Percentiles rank a stretch among this genome's conserved stretches.
These are phyloP conservation scores for Solanum megistacrolobum DNA, from an alignment of 257 asterid species.

Conservation along the genomic window DNA sequence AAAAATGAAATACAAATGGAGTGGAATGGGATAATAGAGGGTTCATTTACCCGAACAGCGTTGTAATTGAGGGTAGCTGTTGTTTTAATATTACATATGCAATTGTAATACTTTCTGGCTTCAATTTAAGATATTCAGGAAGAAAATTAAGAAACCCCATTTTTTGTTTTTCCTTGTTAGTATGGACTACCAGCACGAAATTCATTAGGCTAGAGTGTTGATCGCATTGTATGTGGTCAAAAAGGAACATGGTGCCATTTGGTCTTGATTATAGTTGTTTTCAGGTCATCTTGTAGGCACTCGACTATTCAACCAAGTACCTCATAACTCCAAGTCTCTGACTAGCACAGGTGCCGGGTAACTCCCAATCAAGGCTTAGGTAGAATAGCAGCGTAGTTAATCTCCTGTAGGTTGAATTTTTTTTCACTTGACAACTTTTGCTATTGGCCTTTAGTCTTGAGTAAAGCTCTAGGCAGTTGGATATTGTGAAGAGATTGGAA, in stretches of 20 bases:
- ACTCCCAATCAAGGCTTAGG: background rate
- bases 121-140: background rate
- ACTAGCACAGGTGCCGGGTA: background rate
- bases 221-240: background rate
- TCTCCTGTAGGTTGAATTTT: background rate
- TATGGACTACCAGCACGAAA: background rate
- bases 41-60: background rate
- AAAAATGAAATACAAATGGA: background rate
- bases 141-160: background rate
- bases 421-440: background rate
- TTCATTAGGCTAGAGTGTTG: background rate
- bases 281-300: background rate
- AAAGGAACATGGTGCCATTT: background rate
- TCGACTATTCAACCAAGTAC: background rate
- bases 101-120: background rate
- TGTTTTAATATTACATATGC: background rate
- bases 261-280: background rate
- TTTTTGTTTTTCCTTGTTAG: background rate
- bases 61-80: background rate
- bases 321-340: background rate
- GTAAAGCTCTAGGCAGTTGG: background rate
- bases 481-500: background rate
- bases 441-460: background rate
- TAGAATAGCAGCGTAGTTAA: background rate
- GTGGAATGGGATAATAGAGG: background rate